phyloP scores from a whole-genome alignment of 345 rosid genomes.

The Populus alba region DNA sequence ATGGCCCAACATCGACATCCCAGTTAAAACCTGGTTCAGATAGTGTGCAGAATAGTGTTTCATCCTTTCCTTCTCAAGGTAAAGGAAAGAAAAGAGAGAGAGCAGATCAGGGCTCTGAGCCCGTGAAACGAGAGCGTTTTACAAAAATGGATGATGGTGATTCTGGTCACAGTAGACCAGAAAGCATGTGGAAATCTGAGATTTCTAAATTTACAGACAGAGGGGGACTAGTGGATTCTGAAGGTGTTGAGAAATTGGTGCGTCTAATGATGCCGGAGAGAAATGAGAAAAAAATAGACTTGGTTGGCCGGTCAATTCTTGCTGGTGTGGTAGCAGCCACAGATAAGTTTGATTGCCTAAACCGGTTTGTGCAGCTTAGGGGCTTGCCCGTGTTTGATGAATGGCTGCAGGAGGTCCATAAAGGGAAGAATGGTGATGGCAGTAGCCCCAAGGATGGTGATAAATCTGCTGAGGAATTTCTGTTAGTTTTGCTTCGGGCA shows the following conservation, averaged over 20 bases:
- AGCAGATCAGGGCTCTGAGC: constrained; percentile 66
- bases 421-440: constrained; percentile 75
- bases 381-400: constrained; percentile 88
- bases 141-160: constrained; percentile 60
- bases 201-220: constrained; percentile 68
- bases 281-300: constrained; percentile 66
- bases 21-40: constrained; percentile 74
- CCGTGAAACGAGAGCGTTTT: constrained; percentile 61
- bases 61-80: constrained; percentile 59
- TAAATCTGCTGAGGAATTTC: constrained; percentile 68
- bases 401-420: constrained; percentile 95
- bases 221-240: constrained; percentile 73
- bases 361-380: constrained; percentile 69
- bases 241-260: constrained; percentile 76
- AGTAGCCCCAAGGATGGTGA: constrained; percentile 61
- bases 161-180: constrained; percentile 49
- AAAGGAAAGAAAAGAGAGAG: constrained; percentile 96
- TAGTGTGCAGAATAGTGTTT: constrained; percentile 50
- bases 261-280: constrained; percentile 69
- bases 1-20: constrained; percentile 70
- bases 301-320: constrained; percentile 58
- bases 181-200: constrained; percentile 59
- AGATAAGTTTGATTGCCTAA: constrained; percentile 75
- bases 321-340: constrained; percentile 78
- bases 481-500: constrained; percentile 70